Evolutionary conservation across 345 rosid genomes (phyloP).

Genomic region (Brassica incana): DNA sequence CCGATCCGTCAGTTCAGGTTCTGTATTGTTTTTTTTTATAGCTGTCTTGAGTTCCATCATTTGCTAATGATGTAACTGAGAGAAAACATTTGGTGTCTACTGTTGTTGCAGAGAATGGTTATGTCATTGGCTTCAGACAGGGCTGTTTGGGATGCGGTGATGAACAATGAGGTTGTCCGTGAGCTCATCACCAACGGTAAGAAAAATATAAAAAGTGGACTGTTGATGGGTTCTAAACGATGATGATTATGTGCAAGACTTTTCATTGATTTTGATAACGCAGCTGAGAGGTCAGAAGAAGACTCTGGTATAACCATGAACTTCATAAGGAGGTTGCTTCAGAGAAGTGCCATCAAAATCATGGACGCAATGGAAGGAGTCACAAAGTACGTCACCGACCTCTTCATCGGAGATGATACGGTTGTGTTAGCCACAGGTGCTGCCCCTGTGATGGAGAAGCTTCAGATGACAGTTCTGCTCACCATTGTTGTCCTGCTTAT

Average conservation of each 20-base stretch:
- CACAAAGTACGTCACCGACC: slow-evolving; percentile 46
- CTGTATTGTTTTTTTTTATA: background rate
- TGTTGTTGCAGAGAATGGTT: slow-evolving; percentile 56
- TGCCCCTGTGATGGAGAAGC: slow-evolving; percentile 55
- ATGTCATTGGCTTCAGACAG: slow-evolving; percentile 72
- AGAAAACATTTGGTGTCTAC: background rate
- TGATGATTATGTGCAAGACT: background rate
- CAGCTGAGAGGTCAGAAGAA: slow-evolving; percentile 40
- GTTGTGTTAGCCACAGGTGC: slow-evolving; percentile 35
- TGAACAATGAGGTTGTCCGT: slow-evolving; percentile 70
- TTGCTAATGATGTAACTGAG: background rate
- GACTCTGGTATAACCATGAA: slow-evolving; percentile 44
- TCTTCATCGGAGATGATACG: slow-evolving; percentile 46
- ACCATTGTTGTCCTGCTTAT: slow-evolving; percentile 66
- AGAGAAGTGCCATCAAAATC: slow-evolving; percentile 48
- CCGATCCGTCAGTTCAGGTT: slow-evolving; percentile 85
- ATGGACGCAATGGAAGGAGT: slow-evolving; percentile 54
- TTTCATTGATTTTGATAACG: background rate
- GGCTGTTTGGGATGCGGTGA: slow-evolving; percentile 89
- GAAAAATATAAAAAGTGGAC: background rate
- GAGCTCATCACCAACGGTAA: slow-evolving; percentile 50
- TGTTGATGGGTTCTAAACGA: background rate
- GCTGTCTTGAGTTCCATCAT: background rate
- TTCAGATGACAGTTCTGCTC: slow-evolving; percentile 67
- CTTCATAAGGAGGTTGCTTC: slow-evolving; percentile 53